A percentile compares a stretch with the other conserved stretches of the same genome.
Evolutionary conservation across 2,329 filamentous ascomycete species (phyloP).

Genomic region (Sclerotinia nivalis): DNA sequence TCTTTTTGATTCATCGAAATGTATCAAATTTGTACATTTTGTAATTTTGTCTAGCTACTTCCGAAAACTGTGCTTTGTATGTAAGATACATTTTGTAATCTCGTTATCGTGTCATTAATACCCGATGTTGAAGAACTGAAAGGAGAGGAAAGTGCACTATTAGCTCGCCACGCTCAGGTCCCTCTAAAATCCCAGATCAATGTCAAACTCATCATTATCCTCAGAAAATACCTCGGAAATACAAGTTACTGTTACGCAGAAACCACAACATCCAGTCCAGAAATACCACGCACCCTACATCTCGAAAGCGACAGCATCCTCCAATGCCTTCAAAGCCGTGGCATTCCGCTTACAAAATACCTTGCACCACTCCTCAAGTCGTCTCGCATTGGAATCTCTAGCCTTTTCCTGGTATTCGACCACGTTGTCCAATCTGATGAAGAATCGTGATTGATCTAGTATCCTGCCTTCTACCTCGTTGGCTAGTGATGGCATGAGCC

Average conservation of each 20-base stretch:
- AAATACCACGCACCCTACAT: neutral
- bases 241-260: neutral
- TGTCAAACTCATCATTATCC: neutral
- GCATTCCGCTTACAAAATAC: constrained; percentile 28
- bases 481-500: constrained; percentile 29
- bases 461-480: constrained; percentile 33
- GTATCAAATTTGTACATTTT: neutral
- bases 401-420: constrained; percentile 24
- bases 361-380: constrained; percentile 26
- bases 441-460: constrained; percentile 25
- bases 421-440: constrained; percentile 34
- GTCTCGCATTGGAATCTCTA: constrained; percentile 21
- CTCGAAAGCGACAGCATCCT: neutral
- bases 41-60: neutral
- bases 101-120: neutral
- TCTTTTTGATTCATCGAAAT: neutral
- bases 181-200: neutral
- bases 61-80: neutral
- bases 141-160: neutral
- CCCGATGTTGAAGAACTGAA: neutral
- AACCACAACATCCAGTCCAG: neutral
- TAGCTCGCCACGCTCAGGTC: too few relatives aligned
- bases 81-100: neutral
- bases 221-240: neutral
- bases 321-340: neutral